Conservation (phyloP, 176 grass and related monocot genomes). For the Oryza meyeriana region DNA sequence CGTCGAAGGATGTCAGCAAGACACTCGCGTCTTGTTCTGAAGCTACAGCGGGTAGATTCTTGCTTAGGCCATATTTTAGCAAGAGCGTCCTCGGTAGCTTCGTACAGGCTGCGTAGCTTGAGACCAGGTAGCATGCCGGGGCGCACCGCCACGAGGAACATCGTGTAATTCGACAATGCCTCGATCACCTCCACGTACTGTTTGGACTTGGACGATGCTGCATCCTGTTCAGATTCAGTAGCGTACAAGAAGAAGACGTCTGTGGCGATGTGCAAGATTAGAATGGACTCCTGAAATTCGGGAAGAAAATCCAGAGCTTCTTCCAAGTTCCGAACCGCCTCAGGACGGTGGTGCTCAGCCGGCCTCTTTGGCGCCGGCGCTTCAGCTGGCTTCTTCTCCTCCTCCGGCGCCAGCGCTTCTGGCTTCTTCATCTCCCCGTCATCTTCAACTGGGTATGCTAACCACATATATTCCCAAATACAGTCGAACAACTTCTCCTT, state of each 20-base stretch:
- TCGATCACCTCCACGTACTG: background rate
- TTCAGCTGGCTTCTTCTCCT: background rate
- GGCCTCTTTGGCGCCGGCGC: background rate
- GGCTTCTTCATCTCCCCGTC: background rate
- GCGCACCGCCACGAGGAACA: background rate
- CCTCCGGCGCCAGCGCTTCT: accelerated
- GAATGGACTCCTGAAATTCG: background rate
- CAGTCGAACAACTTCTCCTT: too few species aligned
- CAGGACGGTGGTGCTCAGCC: background rate
- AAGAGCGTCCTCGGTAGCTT: background rate
- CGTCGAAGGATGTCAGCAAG: background rate
- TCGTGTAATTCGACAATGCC: background rate
- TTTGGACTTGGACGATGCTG: background rate
- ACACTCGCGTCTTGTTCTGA: background rate
- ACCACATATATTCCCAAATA: background rate
- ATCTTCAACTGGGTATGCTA: background rate
- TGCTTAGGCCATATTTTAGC: background rate
- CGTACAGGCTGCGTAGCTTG: background rate
- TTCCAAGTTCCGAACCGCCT: background rate
- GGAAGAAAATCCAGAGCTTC: background rate
- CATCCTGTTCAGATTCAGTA: background rate
- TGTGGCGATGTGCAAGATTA: background rate
- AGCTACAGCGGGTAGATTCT: accelerated
- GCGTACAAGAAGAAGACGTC: background rate
- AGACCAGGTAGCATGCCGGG: background rate